phyloP scores from a whole-genome alignment of 177 flowering plant genomes.

The Vitis hybrid region DNA sequence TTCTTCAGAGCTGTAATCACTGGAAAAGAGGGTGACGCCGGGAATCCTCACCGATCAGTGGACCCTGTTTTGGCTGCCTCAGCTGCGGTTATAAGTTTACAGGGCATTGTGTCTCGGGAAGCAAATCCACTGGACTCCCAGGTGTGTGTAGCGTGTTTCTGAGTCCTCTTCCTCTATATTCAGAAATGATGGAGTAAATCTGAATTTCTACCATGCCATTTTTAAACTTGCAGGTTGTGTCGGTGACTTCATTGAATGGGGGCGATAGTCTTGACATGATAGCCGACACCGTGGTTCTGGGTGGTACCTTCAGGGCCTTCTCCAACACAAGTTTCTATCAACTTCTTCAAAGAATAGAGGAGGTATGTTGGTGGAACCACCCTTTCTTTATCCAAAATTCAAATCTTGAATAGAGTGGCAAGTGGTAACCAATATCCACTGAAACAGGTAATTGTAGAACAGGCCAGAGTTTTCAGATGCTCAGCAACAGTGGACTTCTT shows the following conservation, averaged over 20 bases:
- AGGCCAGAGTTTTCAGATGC: constrained; percentile 77
- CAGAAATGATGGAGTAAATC: no score
- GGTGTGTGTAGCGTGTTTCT: constrained; percentile 25
- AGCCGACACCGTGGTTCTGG: constrained; percentile 54
- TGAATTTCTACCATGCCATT: no score
- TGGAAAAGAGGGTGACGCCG: constrained; percentile 31
- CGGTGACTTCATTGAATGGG: constrained; percentile 69
- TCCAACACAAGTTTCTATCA: constrained; percentile 60
- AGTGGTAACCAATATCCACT: not conserved
- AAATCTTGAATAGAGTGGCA: not conserved
- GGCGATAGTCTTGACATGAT: constrained; percentile 42
- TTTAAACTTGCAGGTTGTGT: constrained; percentile 60
- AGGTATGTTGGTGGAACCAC: constrained; percentile 40
- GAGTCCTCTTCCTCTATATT: not conserved
- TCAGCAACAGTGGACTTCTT: constrained; percentile 73
- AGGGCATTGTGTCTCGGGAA: constrained; percentile 87
- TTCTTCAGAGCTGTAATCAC: constrained; percentile 73
- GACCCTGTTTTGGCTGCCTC: constrained; percentile 82
- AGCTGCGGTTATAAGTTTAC: constrained; percentile 80
- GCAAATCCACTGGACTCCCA: constrained; percentile 86
- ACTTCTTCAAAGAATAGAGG: constrained; percentile 58
- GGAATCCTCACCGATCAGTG: constrained; percentile 33
- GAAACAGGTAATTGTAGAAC: constrained; percentile 68
- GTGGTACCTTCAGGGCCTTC: constrained; percentile 90
- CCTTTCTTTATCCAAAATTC: not conserved